phyloP scores from a whole-genome alignment of 2,329 filamentous ascomycete species.

The Colletotrichum cereale region DNA sequence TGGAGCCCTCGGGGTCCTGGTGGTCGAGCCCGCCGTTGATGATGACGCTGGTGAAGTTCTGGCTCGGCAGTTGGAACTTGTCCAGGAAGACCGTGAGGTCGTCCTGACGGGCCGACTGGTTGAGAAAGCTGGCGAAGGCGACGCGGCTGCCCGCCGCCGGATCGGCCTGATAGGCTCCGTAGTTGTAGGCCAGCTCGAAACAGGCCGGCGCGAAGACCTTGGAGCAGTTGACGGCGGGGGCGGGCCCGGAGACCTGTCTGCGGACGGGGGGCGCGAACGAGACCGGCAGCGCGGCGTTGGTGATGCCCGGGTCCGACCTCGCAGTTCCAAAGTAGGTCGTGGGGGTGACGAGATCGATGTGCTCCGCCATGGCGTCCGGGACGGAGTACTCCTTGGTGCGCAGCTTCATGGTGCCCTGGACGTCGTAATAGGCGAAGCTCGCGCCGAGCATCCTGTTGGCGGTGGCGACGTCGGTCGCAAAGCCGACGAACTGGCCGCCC shows the following conservation, averaged over 20 bases:
- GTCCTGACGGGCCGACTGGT: slow-evolving; percentile 60
- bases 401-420: slow-evolving; percentile 52
- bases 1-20: slow-evolving; percentile 48
- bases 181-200: slow-evolving; percentile 62
- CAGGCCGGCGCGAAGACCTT: slow-evolving; percentile 60
- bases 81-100: slow-evolving; percentile 56
- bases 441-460: slow-evolving; percentile 56
- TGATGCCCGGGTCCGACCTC: slow-evolving; percentile 33
- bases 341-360: slow-evolving; percentile 60
- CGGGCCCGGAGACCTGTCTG: slow-evolving; percentile 38
- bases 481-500: slow-evolving; percentile 47
- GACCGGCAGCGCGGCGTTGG: slow-evolving; percentile 14
- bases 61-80: slow-evolving; percentile 54
- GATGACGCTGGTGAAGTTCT: slow-evolving; percentile 57
- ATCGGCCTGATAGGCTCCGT: slow-evolving; percentile 59
- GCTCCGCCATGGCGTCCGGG: slow-evolving; percentile 49
- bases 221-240: slow-evolving; percentile 44
- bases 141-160: slow-evolving; percentile 59
- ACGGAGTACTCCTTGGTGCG: slow-evolving; percentile 47
- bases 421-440: slow-evolving; percentile 57
- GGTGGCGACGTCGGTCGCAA: slow-evolving; percentile 51
- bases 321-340: slow-evolving; percentile 60
- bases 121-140: slow-evolving; percentile 65
- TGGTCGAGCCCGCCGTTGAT: slow-evolving; percentile 56
- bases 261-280: slow-evolving; percentile 11